Percentiles rank a stretch among this genome's conserved stretches.
Conservation (phyloP, 805 yeast genomes). For the Blastobotrys peoriensis region DNA sequence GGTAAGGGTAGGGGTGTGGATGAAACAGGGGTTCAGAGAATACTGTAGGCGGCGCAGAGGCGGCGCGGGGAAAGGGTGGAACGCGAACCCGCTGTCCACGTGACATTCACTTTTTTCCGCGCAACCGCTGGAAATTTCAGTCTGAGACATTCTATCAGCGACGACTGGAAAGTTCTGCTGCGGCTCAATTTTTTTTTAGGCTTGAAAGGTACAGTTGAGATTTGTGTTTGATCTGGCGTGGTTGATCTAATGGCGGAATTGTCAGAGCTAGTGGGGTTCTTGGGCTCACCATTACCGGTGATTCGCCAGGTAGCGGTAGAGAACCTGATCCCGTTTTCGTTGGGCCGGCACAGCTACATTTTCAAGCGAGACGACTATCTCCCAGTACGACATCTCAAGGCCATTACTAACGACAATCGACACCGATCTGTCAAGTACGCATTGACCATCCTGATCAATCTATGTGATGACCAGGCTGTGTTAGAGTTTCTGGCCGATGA, state of each 20-base stretch:
- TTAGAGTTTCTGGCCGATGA: constrained; percentile 65
- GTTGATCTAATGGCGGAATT: neutral
- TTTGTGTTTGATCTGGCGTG: no score
- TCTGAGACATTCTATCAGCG: no score
- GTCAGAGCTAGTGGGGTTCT: constrained; percentile 59
- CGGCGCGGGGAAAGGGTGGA: no score
- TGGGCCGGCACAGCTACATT: constrained; percentile 57
- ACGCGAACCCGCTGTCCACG: no score
- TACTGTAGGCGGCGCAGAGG: no score
- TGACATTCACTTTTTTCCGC: no score
- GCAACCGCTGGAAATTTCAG: no score
- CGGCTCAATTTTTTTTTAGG: no score
- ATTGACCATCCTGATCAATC: constrained; percentile 71
- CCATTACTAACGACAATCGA: constrained; percentile 45
- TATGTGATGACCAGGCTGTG: constrained; percentile 64
- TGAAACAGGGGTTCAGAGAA: no score
- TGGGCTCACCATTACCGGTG: constrained; percentile 75
- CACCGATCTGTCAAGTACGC: constrained; percentile 35
- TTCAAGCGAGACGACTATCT: constrained; percentile 65
- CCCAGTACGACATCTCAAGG: constrained; percentile 68
- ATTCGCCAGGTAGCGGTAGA: constrained; percentile 81
- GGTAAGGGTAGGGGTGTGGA: no score
- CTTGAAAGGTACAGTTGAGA: no score
- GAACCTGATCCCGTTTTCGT: constrained; percentile 73
- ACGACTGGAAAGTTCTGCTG: no score